Evolutionary conservation across 148 eudicot species (phyloP), one percentile per base, ranked within the genome.

Genomic region (Chenopodium berlandieri): DNA sequence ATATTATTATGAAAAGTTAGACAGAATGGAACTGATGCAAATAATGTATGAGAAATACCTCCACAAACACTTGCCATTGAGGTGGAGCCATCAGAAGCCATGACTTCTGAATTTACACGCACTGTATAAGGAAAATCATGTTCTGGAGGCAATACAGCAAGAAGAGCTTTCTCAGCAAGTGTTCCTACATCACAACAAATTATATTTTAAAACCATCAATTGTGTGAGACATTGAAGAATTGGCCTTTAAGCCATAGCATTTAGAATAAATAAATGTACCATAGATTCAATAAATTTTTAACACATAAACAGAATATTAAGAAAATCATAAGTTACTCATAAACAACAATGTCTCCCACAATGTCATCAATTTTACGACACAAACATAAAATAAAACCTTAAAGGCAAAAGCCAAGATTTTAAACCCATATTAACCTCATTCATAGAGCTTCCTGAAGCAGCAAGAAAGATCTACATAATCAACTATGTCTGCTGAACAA

Each of bases 41-140:
- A 82, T 37, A 52, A 80, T 37, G 54, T 58, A 76, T 66, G 32
- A 52, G 75, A 85, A 62, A 52, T 89, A 96, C 99, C 99, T 90
- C 92, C 99, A 88, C 95, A 94, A 22, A 92, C 99, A 87, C 95
- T 92, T 87, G 99, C 99, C 99, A 96, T 96, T 77, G 99, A 96
- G 62, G 99, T 96, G 47, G 99, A 96, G 79, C 99, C 99, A 92
- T 96, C 99, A 85, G 99, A 96, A 60, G 97, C 97, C 99, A 96
- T 96, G 75, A 96, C 99, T 90, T 94, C 99, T 58, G 99, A 91
- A 91, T 94, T 94, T 73, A 96, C 78, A 76, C 99, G 99, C 25
- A 96, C 92, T 44, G 95, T 83, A 71, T 96, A 94, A 54, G 87
- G 88, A 72, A 93, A 90, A 75, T 89, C 88, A 78, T 88, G 87